Base-by-base conservation (phyloP, 345 rosid genomes). In the Dipteronia sinensis region DNA sequence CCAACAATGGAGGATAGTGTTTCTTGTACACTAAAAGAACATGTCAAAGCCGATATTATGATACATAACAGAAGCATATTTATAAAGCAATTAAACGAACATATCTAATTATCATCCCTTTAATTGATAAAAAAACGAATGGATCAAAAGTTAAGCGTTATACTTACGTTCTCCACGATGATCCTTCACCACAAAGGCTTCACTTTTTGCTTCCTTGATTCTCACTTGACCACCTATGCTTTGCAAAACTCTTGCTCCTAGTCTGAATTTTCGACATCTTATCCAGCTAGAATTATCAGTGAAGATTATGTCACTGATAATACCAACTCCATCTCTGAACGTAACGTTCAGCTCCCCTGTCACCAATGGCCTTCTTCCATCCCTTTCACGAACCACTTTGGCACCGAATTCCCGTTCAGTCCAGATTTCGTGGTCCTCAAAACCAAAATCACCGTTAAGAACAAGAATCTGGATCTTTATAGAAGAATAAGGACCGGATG, bases 281-380 rank as follows among this genome's bases (percentile, higher is more conserved):
- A 86, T 87, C 99, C 99, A 96, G 34, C 97, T 90, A 3, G 95
- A 89, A 17, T 94, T 96, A 73, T 96, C 99, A 0, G 99, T 86
- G 80, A 94, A 92, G 2, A 62, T 56, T 1, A 96, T 47, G 1
- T 89, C 86, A 42, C 80, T 78, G 3, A 94, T 40, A 11, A 47
- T 25, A 38, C 86, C 97, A 2, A 82, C 84, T 29, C 99, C 98
- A 55, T 77, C 71, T 67, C 65, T 75, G 51, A 96, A 73, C 1
- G 82, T 78, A 27, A 91, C 2, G 20, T 62, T 82, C 22, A 81
- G 77, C 23, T 88, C 95, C 27, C 99, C 99, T 0, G 91, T 84
- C 27, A 96, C 78, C 67, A 96, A 47, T 0, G 99, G 97, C 74
- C 89, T 86, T 78, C 79, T 88, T 3, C 97, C 97, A 15, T 89